Percentiles rank a stretch among this genome's conserved stretches.
Evolutionary conservation across 1,284 basidiomycete genomes (phyloP).

Genomic region (Moesziomyces aphidis): DNA sequence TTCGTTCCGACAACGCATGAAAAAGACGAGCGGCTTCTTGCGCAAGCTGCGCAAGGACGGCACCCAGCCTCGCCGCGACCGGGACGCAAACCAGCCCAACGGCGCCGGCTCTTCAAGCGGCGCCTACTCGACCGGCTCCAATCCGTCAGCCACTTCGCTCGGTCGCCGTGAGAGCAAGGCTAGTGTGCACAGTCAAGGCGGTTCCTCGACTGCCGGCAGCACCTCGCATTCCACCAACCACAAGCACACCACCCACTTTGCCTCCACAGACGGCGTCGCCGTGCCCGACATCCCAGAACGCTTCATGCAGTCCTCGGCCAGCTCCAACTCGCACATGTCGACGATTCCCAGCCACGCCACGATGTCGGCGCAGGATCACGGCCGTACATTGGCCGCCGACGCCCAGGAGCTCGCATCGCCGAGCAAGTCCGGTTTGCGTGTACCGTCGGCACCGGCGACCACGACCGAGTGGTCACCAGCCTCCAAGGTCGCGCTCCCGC

Average conservation of each 20-base stretch:
- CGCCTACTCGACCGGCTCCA: conserved; percentile 27
- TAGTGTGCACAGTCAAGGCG: conserved; percentile 24
- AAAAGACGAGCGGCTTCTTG: conserved; percentile 63
- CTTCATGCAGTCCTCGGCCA: conserved; percentile 28
- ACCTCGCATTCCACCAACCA: conserved; percentile 14
- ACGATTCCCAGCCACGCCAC: not conserved
- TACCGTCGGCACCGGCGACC: conserved; percentile 37
- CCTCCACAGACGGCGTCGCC: conserved; percentile 23
- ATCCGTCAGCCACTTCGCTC: conserved; percentile 23
- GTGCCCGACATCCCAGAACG: conserved; percentile 38
- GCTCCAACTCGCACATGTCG: conserved; percentile 5
- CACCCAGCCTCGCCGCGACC: conserved; percentile 12
- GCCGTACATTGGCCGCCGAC: not conserved
- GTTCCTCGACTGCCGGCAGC: conserved; percentile 18
- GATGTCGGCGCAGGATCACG: not conserved
- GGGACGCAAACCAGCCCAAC: conserved; percentile 8
- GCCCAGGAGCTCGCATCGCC: conserved; percentile 12
- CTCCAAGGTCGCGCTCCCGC: conserved; percentile 22
- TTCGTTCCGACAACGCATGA: conserved; percentile 57
- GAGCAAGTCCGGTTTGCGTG: conserved; percentile 17
- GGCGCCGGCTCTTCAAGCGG: conserved; percentile 3
- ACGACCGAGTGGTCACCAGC: conserved; percentile 16
- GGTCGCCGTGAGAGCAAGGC: conserved; percentile 30
- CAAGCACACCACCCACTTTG: conserved; percentile 16
- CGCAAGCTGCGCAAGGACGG: conserved; percentile 42